Base-by-base conservation (phyloP, 306 rosid species). In the Vachellia pachyceras region DNA sequence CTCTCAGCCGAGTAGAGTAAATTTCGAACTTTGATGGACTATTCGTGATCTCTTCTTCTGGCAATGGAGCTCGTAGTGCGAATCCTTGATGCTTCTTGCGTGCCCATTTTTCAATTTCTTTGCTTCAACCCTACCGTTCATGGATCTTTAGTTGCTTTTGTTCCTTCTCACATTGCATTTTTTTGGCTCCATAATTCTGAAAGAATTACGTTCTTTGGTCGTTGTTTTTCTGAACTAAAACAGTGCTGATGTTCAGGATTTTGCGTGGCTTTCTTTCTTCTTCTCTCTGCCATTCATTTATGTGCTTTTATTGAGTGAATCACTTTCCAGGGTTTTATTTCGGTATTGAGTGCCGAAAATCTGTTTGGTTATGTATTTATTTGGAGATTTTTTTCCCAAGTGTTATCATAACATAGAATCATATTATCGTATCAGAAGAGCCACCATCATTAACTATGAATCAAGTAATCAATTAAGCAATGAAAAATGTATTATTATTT, bases 11-110 rank as follows among this genome's bases (percentile, higher is more conserved):
- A 76, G 72, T 41, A 46, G 72, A 63, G 45, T 42, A 63, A 23
- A 79, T 67, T 70, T 80, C 23, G 69, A 86, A 69, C 79, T 41
- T 70, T 35, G 77, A 82, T 81, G 85, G 68, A 78, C 76, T n/a
- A 17, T 42, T 44, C 37, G 14, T 69, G 82, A 75, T 83, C 73
- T 83, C 50, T 76, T 72, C 66, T 55, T 72, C 66, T 47, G 45
- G 74, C 18, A 25, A 7, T 47, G 40, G 7, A 71, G 79, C 65
- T 54, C 20, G 11, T 45, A 75, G 45, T 75, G 61, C 9, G 47
- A 42, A 45, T 73, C 55, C 67, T 72, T n/a, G 50, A 23, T 78
- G 42, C 12, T 36, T 49, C 50, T 50, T 76, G 50, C 29, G 15
- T 72, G 22, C 3, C n/a, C 55, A n/a, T n/a, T n/a, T n/a, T n/a